Percentiles rank a stretch among this genome's conserved stretches.
phyloP scores from a whole-genome alignment of 768 basidiomycete species.

The Mycena albidolilacea region DNA sequence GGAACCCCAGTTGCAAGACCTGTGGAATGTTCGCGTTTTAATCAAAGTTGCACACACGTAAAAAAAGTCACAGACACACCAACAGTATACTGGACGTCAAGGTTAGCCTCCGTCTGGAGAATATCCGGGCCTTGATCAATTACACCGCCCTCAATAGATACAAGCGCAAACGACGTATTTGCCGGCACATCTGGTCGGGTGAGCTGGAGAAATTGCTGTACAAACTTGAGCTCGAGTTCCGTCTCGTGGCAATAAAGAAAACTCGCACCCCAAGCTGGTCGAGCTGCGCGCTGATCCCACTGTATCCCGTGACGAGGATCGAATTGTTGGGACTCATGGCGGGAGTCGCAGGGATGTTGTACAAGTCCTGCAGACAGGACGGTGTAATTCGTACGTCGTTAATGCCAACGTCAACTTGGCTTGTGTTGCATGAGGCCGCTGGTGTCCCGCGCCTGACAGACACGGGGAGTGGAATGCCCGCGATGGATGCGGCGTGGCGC shows the following conservation, averaged over 20 bases:
- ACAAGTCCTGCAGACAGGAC: not conserved
- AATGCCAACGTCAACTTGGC: slow-evolving; percentile 3
- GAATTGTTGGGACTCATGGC: slow-evolving; percentile 1
- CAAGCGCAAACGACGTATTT: not conserved
- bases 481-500: slow-evolving; percentile 5
- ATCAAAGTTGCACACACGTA: not conserved
- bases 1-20: slow-evolving; percentile 1
- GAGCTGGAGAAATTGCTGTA: slow-evolving; percentile 5
- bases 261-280: not conserved
- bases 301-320: slow-evolving; percentile 1
- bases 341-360: not conserved
- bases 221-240: slow-evolving; percentile 1
- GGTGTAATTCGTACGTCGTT: slow-evolving; percentile 1
- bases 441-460: not conserved
- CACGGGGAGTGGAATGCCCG: not conserved
- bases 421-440: slow-evolving; percentile 5
- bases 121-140: slow-evolving; percentile 4
- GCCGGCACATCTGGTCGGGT: slow-evolving; percentile 5
- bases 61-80: not conserved
- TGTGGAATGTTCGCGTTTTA: not conserved
- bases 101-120: slow-evolving; percentile 7
- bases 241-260: slow-evolving; percentile 3
- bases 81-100: slow-evolving; percentile 6
- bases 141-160: slow-evolving; percentile 1
- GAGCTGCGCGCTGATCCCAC: not conserved